A percentile compares a stretch with the other conserved stretches of the same genome.
Evolutionary conservation across 2,329 filamentous ascomycete species (phyloP).

Genomic region (Fusarium drepaniforme): DNA sequence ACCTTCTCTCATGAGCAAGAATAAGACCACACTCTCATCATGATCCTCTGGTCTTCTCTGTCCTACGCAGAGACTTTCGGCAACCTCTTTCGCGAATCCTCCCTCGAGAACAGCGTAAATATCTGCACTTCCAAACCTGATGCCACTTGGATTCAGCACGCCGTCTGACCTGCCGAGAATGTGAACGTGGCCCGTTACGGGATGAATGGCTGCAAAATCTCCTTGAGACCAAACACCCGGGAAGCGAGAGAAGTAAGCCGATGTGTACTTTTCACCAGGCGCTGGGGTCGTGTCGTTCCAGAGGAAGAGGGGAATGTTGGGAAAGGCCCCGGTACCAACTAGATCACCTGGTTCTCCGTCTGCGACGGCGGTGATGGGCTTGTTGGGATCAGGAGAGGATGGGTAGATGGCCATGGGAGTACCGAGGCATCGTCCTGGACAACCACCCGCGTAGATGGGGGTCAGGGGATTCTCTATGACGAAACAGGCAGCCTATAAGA

Average conservation of each 20-base stretch:
- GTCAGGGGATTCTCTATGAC: slow-evolving; percentile 74
- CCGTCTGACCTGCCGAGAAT: slow-evolving; percentile 82
- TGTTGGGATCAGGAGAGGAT: slow-evolving; percentile 56
- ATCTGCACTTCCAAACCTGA: slow-evolving; percentile 84
- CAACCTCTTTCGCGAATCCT: slow-evolving; percentile 71
- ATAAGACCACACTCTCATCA: slow-evolving; percentile 68
- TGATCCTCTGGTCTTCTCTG: slow-evolving; percentile 72
- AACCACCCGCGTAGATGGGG: slow-evolving; percentile 72
- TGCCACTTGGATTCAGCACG: slow-evolving; percentile 82
- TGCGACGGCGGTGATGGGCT: slow-evolving; percentile 57
- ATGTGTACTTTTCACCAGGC: slow-evolving; percentile 68
- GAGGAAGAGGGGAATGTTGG: slow-evolving; percentile 79
- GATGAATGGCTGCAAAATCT: slow-evolving; percentile 81
- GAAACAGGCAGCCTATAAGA: slow-evolving; percentile 67
- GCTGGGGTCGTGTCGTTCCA: slow-evolving; percentile 66
- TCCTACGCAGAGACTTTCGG: slow-evolving; percentile 84
- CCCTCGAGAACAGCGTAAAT: slow-evolving; percentile 81
- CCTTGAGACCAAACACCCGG: slow-evolving; percentile 83
- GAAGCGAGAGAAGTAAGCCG: slow-evolving; percentile 73
- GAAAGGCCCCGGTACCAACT: slow-evolving; percentile 77
- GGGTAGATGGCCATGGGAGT: slow-evolving; percentile 72
- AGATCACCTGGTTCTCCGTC: slow-evolving; percentile 80
- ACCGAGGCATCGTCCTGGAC: slow-evolving; percentile 63
- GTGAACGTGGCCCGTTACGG: slow-evolving; percentile 71
- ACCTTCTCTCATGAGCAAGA: slow-evolving; percentile 69